These are phyloP conservation scores for Schwanniomyces yamadae DNA, from an alignment of 805 yeast genomes.

Conservation along the genomic window DNA sequence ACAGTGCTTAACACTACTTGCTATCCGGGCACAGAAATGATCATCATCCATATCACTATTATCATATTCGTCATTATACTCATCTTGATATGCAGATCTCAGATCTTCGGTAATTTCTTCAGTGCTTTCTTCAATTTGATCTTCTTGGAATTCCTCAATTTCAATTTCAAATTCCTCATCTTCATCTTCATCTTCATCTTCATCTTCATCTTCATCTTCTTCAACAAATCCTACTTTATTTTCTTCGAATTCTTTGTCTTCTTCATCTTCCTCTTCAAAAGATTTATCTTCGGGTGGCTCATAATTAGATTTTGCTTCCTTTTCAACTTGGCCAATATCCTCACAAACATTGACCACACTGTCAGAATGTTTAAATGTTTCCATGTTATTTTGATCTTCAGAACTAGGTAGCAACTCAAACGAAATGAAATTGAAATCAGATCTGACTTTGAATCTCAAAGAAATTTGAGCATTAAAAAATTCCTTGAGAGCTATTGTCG, in stretches of 20 bases:
- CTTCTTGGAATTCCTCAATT: neutral
- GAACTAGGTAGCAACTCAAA: constrained; percentile 15
- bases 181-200: constrained; percentile 3
- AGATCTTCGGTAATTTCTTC: neutral
- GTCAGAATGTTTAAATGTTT: neutral
- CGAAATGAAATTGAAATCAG: constrained; percentile 12
- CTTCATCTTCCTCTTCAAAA: constrained; percentile 8
- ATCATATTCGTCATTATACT: constrained; percentile 4
- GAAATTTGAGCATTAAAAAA: constrained; percentile 23
- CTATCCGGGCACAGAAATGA: too few species aligned
- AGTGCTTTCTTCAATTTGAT: neutral
- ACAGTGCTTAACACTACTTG: too few species aligned
- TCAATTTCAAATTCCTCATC: neutral
- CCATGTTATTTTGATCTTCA: neutral
- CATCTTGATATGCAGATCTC: neutral
- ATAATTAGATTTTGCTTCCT: neutral
- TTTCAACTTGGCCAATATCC: neutral
- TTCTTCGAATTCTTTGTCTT: constrained; percentile 6
- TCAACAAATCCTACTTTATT: neutral
- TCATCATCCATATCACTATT: constrained; percentile 4
- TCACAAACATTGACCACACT: neutral
- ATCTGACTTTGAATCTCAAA: constrained; percentile 16
- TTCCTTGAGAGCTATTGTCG: constrained; percentile 15
- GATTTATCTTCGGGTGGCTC: constrained; percentile 1
- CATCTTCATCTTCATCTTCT: neutral